Base-by-base conservation (phyloP, 768 basidiomycete species). In the Amanita pallidorosea region DNA sequence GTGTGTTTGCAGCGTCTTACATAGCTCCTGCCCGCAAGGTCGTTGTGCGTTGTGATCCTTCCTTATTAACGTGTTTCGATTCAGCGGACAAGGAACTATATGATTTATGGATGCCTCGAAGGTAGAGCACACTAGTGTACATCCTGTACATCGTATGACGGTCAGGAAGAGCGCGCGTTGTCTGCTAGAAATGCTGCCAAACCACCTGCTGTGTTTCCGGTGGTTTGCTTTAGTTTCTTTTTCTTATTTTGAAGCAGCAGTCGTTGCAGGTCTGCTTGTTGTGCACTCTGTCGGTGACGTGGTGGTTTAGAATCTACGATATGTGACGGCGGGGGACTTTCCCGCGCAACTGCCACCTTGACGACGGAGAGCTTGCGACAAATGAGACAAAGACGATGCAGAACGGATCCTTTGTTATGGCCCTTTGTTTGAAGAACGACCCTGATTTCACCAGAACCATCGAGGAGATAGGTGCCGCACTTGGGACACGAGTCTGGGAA, bases 1-100 rank as follows among this genome's bases (percentile, higher is more conserved):
- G 57, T 38, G 58, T 62, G 17, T 59, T 60, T 44, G 60, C 67
- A 40, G 56, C 63, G n/a, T 57, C 63, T 33, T 53, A 54, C 23
- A 52, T 51, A 36, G 60, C 58, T 22, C 64, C 61, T 22, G 50
- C 42, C 45, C 59, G 68, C 63, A 61, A 72, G 65, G 61, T 74
- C 31, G 56, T 67, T 18, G 73, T 88, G 57, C 80, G 83, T 37
- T 68, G 79, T 20, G 86, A 89, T 62, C 76, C 82, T 4, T 67
- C 82, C 6, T 68, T 88, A 37, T 61, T 80, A 50, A 85, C 85
- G 31, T 84, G 78, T 55, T 91, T 91, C 58, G 86, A 90, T 63
- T 74, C 79, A 12, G 70, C 74, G 20, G 88, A 91, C 65, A 80
- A 73, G 66, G 83, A 88, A 56, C 70, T 91, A 18, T 88, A 89